Base-by-base conservation (phyloP, 805 yeast species). In the Saccharomyces mikatae region DNA sequence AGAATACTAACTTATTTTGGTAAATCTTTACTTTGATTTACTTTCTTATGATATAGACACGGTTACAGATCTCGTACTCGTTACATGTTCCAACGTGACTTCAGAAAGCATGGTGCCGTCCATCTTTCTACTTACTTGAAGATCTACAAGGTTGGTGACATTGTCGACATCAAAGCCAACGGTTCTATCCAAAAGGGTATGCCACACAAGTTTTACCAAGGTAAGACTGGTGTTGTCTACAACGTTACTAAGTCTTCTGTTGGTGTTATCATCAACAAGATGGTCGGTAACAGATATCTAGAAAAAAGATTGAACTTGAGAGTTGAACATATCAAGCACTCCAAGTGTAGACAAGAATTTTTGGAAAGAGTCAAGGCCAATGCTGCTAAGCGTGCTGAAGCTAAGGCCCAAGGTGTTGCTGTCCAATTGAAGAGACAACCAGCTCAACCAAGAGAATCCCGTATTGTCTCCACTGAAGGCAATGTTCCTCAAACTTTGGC, bases 1-100 rank as follows among this genome's bases (percentile, higher is more conserved):
- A 32, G 36, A 52, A 6, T 52, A 52, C 54, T 52, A 52, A 52
- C 54, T 41, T 36, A 11, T 17, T 17, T 17, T 36, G 21, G 17
- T 36, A 36, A 36, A 36, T 36, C 44, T 21, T 36, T 8, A 9
- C 9, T 36, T 17, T 36, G 44, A 36, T 36, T 36, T 36, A 17
- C 10, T 22, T 46, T 21, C 46, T 46, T 56, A 60, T 56, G 44
- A 41, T 56, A 62, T 64, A 82, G 90, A 80, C 97, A 89, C 83
- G 99, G 99, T 87, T 91, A 89, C 86, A 91, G 99, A 91, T 90
- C 97, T 73, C 94, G 99, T 83, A 92, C 99, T 82, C 96, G 99
- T 82, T 94, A 94, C 91, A 95, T 95, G 83, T 94, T 94, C 96
- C 89, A 90, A 81, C 94, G 99, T 81, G 98, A 92, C 86, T 94